Evolutionary conservation across 2,329 filamentous ascomycete genomes (phyloP).

Genomic region (Rugonectria rugulosa): DNA sequence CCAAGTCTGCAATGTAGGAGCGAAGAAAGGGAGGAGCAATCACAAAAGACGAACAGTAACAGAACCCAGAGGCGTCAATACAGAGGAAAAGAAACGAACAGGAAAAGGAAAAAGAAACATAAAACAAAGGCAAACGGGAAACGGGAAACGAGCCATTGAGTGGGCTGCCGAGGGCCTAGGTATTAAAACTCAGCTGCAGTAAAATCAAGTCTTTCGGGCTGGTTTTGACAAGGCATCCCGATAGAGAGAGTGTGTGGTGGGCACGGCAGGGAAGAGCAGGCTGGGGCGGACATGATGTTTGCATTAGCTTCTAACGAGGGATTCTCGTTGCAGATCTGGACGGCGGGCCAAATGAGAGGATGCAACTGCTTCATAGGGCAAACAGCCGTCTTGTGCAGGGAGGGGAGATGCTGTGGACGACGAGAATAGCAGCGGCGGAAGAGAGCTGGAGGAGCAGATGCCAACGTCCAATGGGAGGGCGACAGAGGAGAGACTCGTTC

Average conservation of each 20-base stretch:
- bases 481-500: not conserved
- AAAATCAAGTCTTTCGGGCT: too few species aligned
- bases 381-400: slow-evolving; percentile 11
- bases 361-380: slow-evolving; percentile 18
- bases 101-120: not conserved
- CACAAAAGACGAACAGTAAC: not conserved
- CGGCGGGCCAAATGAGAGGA: slow-evolving; percentile 4
- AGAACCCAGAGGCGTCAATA: slow-evolving; percentile 1
- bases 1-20: not conserved
- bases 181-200: too few species aligned
- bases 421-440: slow-evolving; percentile 4
- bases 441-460: not conserved
- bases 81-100: too few species aligned
- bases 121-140: not conserved
- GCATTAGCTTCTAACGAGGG: slow-evolving; percentile 9
- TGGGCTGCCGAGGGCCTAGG: not conserved
- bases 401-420: not conserved
- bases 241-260: too few species aligned
- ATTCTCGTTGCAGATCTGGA: not conserved
- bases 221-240: too few species aligned
- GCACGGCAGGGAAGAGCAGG: not conserved
- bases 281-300: slow-evolving; percentile 6
- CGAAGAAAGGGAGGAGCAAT: not conserved
- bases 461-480: not conserved
- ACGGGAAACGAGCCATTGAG: not conserved